Conservation (phyloP, 2,329 filamentous ascomycete genomes). For the Cordyceps fumosorosea region DNA sequence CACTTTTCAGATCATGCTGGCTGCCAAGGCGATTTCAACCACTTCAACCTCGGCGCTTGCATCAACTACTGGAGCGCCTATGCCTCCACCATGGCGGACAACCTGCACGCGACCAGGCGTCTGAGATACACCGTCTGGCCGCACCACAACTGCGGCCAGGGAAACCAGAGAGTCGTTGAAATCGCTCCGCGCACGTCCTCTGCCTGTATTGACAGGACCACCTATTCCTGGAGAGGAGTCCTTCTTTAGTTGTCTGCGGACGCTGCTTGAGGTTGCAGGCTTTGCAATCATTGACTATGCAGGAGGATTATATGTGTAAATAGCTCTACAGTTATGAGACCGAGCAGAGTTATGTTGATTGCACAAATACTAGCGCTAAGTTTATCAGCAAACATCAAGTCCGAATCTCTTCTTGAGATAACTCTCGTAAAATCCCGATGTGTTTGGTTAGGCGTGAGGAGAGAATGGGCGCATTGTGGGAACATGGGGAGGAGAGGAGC, state of each 20-base stretch:
- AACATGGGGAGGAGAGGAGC: neutral
- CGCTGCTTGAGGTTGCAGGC: neutral
- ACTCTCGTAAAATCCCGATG: neutral
- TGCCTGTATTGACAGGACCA: neutral
- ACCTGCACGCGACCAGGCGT: neutral
- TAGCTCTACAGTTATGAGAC: neutral
- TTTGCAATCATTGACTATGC: neutral
- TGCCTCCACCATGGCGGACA: neutral
- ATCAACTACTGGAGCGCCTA: neutral
- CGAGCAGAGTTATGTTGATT: neutral
- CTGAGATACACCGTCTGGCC: constrained; percentile 4
- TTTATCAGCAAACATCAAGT: neutral
- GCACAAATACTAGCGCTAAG: neutral
- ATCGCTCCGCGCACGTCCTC: neutral
- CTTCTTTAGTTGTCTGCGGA: neutral
- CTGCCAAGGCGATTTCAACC: neutral
- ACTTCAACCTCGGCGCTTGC: neutral
- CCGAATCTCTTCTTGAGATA: neutral
- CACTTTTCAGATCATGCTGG: neutral
- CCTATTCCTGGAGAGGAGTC: constrained; percentile 1
- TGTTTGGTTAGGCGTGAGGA: neutral
- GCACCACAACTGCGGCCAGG: neutral
- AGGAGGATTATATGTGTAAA: neutral
- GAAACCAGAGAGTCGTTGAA: neutral
- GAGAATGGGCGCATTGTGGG: neutral